These are phyloP conservation scores for Brasenia schreberi DNA, from an alignment of 164 flowering plant genomes.

Conservation along the genomic window DNA sequence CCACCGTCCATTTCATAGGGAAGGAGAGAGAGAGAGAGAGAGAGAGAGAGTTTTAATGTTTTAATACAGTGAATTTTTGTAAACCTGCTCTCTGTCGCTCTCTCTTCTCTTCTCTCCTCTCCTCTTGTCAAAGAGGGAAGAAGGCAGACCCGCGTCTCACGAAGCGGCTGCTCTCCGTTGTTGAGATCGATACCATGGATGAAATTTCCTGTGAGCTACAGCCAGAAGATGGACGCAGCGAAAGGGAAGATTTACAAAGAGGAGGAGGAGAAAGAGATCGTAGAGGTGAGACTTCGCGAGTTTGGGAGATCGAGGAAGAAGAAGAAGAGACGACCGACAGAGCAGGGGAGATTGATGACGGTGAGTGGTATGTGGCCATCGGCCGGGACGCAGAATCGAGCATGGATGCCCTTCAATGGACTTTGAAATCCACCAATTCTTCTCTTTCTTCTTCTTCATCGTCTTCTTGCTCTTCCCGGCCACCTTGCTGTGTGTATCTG, in stretches of 20 bases:
- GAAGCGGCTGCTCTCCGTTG: background rate
- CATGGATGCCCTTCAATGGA: conserved; percentile 56
- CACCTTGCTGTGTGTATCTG: conserved; percentile 42
- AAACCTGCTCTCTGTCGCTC: background rate
- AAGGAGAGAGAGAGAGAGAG: no score
- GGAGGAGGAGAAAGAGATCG: background rate
- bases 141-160: background rate
- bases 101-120: background rate
- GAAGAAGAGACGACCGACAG: conserved; percentile 24
- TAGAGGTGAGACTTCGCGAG: conserved; percentile 4
- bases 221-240: background rate
- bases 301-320: conserved; percentile 58
- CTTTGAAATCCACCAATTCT: conserved; percentile 18
- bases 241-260: background rate
- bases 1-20: no score
- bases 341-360: background rate
- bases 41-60: no score
- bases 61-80: background rate
- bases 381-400: conserved; percentile 43
- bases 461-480: conserved; percentile 16
- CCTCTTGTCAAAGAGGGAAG: background rate
- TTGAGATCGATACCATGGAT: background rate
- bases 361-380: conserved; percentile 48
- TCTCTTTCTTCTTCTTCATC: background rate
- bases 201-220: background rate